Conservation (phyloP, 331 rosid genomes). For the Malus hybrid region DNA sequence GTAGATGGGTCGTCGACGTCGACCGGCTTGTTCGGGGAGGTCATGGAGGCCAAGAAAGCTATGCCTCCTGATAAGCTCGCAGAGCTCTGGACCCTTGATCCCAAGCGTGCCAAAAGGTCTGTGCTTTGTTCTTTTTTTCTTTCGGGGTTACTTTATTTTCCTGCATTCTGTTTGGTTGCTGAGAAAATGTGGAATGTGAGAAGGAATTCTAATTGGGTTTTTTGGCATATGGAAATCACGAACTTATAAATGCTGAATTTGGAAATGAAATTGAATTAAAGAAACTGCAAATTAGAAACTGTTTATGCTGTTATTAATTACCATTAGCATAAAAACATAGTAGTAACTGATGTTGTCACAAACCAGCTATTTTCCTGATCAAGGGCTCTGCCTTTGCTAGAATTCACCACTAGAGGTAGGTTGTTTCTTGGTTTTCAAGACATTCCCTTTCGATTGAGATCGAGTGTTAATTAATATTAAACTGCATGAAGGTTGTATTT, state of each 20-base stretch:
- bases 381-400: not conserved
- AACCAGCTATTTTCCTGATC: not conserved
- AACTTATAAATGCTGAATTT: not conserved
- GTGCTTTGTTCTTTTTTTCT: not conserved
- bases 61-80: conserved; percentile 99
- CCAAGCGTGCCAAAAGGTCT: conserved; percentile 98
- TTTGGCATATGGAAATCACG: not conserved
- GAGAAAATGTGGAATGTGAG: not conserved
- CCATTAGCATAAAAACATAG: not conserved
- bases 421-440: not conserved
- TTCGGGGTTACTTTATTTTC: not conserved
- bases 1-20: conserved; percentile 70
- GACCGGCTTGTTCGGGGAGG: conserved; percentile 69
- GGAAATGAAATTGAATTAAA: not conserved
- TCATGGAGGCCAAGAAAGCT: conserved; percentile 97
- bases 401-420: not conserved
- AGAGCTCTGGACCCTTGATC: conserved; percentile 90
- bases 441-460: not conserved
- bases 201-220: not conserved
- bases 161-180: not conserved
- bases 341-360: not conserved
- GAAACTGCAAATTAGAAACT: not conserved
- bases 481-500: not conserved
- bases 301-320: not conserved
- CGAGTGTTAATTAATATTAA: not conserved